phyloP scores from a whole-genome alignment of 768 basidiomycete species.

The Multifurca ochricompacta region DNA sequence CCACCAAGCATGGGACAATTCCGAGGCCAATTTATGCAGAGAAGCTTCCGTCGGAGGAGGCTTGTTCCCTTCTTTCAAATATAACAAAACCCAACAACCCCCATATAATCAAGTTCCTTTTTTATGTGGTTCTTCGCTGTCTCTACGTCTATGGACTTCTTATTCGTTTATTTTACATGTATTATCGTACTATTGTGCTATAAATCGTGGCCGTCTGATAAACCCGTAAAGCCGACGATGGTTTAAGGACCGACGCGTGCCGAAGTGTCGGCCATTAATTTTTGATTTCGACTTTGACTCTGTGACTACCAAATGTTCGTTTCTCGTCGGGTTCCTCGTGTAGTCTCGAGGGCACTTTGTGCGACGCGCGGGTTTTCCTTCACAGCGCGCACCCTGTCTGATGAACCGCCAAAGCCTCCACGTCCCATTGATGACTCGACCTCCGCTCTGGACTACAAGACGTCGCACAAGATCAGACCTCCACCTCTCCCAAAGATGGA shows the following conservation, averaged over 20 bases:
- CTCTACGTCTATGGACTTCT: too few species aligned
- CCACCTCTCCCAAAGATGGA: conserved; percentile 84
- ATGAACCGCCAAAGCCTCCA: conserved; percentile 55
- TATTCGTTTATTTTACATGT: not conserved
- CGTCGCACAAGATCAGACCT: conserved; percentile 56
- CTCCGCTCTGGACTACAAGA: conserved; percentile 90
- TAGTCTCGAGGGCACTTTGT: not conserved
- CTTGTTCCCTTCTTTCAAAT: not conserved
- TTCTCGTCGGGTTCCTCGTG: conserved; percentile 4
- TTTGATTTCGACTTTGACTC: too few species aligned
- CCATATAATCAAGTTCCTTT: too few species aligned
- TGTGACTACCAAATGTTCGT: conserved; percentile 10
- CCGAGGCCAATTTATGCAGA: not conserved
- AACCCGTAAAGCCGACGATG: too few species aligned
- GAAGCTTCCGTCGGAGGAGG: not conserved
- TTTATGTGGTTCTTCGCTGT: too few species aligned
- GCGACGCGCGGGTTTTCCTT: conserved; percentile 24
- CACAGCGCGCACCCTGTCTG: conserved; percentile 18
- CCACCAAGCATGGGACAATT: not conserved
- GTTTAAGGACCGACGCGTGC: too few species aligned
- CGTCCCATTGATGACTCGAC: conserved; percentile 87
- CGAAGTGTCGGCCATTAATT: too few species aligned
- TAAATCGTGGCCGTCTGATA: too few species aligned
- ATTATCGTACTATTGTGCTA: too few species aligned
- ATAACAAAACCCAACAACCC: not conserved